phyloP scores from a whole-genome alignment of 768 basidiomycete species.

The Dentipellis fragilis region DNA sequence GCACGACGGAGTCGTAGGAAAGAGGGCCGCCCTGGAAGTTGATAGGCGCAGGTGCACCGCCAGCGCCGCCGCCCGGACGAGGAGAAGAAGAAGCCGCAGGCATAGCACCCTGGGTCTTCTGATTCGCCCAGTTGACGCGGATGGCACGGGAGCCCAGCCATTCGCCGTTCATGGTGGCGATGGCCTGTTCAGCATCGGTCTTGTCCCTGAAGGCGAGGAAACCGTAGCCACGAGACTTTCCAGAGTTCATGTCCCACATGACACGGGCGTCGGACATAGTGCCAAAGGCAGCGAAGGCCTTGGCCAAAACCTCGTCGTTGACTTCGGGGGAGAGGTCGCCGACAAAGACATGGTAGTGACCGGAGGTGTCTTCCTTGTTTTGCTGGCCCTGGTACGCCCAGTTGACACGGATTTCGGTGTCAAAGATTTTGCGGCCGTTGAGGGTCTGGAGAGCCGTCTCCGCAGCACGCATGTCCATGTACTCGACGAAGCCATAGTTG shows the following conservation, averaged over 20 bases:
- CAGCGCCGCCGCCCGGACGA: conserved; percentile 20
- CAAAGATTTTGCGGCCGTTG: conserved; percentile 98
- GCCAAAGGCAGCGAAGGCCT: conserved; percentile 96
- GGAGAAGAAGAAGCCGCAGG: conserved; percentile 1
- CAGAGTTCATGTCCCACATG: conserved; percentile 99
- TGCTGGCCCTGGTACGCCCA: conserved; percentile 99
- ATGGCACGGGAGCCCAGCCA: conserved; percentile 98
- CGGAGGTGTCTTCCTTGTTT: conserved; percentile 97
- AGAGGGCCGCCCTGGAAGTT: conserved; percentile 86
- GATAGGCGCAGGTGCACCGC: conserved; percentile 77
- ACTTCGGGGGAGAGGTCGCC: conserved; percentile 99
- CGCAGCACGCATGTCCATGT: conserved; percentile 96
- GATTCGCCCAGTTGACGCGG: conserved; percentile 99
- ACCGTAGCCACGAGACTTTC: conserved; percentile 95
- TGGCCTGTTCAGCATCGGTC: conserved; percentile 98
- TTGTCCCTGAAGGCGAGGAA: conserved; percentile 99
- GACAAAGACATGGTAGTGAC: conserved; percentile 97
- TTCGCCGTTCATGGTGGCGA: conserved; percentile 99
- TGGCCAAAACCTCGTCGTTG: conserved; percentile 91
- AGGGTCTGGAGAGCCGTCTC: conserved; percentile 98
- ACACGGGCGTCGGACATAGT: conserved; percentile 95
- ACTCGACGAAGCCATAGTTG: conserved; percentile 99
- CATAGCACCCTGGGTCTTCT: conserved; percentile 78
- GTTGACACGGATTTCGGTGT: conserved; percentile 98
- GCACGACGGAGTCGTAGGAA: conserved; percentile 87